Percentiles rank a stretch among this genome's conserved stretches.
Evolutionary conservation across 441 rosid species (phyloP).

Genomic region (Raphanus hybrid): DNA sequence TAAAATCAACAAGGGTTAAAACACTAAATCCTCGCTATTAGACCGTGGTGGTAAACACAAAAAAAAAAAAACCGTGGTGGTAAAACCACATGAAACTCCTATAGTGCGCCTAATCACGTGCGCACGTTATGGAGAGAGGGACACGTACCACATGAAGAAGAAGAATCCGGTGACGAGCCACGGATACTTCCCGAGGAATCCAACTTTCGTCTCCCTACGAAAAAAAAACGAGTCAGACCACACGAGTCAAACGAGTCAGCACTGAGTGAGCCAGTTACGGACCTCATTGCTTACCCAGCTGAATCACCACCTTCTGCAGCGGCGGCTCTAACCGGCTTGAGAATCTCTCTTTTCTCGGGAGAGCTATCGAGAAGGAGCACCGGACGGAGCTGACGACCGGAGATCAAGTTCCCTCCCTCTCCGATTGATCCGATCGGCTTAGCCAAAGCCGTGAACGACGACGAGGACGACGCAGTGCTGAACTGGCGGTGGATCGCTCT

Average conservation of each 20-base stretch:
- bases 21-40: neutral
- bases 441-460: slow-evolving; percentile 12
- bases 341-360: slow-evolving; percentile 44
- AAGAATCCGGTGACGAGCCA: slow-evolving; percentile 84
- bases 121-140: slow-evolving; percentile 1
- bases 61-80: too few relatives aligned
- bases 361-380: slow-evolving; percentile 57
- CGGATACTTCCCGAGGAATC: slow-evolving; percentile 76
- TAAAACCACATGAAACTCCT: neutral
- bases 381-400: slow-evolving; percentile 86
- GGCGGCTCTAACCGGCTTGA: slow-evolving; percentile 60
- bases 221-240: slow-evolving; percentile 35
- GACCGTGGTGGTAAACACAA: slow-evolving; percentile 19
- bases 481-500: slow-evolving; percentile 42
- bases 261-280: slow-evolving; percentile 48
- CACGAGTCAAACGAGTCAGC: slow-evolving; percentile 46
- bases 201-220: slow-evolving; percentile 61
- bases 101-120: slow-evolving; percentile 11
- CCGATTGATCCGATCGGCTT: slow-evolving; percentile 65
- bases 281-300: slow-evolving; percentile 94
- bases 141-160: slow-evolving; percentile 93
- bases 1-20: slow-evolving; percentile 9
- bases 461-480: slow-evolving; percentile 34
- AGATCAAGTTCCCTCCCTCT: slow-evolving; percentile 75
- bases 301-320: slow-evolving; percentile 86